A percentile compares a stretch with the other conserved stretches of the same genome.
Conservation (phyloP, 805 yeast species). For the Tetrapisispora phaffii region DNA sequence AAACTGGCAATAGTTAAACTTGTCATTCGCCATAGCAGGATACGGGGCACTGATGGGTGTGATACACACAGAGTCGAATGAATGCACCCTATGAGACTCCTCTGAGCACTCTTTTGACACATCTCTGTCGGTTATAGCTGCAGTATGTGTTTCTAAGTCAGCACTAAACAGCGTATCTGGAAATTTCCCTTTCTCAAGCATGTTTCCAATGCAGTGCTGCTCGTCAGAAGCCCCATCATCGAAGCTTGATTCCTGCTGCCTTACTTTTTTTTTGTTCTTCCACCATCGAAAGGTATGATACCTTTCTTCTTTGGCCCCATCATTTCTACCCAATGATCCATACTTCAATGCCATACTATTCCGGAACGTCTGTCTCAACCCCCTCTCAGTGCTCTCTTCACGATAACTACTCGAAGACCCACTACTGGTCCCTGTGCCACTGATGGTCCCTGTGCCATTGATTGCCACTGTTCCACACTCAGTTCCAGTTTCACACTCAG, state of each 20-base stretch:
- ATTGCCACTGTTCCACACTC: not conserved
- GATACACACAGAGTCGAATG: slow-evolving; percentile 4
- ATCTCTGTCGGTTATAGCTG: not conserved
- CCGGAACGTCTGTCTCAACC: not conserved
- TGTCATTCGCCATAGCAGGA: not conserved
- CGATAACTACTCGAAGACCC: not conserved
- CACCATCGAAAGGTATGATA: slow-evolving; percentile 8
- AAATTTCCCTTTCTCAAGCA: not conserved
- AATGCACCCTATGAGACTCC: not conserved
- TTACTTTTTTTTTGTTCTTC: slow-evolving; percentile 4
- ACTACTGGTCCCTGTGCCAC: not conserved
- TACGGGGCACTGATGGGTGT: slow-evolving; percentile 1
- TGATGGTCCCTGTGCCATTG: not conserved
- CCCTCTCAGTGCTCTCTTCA: not conserved
- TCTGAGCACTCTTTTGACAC: not conserved
- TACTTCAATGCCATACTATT: not conserved
- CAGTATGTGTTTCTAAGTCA: not conserved
- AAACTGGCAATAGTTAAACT: not conserved
- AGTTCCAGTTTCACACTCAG: not conserved
- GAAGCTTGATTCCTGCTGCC: not conserved
- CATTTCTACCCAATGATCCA: not conserved
- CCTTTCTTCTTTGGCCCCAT: not conserved
- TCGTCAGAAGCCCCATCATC: not conserved
- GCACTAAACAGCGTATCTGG: not conserved
- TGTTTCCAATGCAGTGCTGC: not conserved